These are phyloP conservation scores for Tolypocladium tundrense DNA, from an alignment of 2,329 filamentous ascomycete species.

Conservation along the genomic window DNA sequence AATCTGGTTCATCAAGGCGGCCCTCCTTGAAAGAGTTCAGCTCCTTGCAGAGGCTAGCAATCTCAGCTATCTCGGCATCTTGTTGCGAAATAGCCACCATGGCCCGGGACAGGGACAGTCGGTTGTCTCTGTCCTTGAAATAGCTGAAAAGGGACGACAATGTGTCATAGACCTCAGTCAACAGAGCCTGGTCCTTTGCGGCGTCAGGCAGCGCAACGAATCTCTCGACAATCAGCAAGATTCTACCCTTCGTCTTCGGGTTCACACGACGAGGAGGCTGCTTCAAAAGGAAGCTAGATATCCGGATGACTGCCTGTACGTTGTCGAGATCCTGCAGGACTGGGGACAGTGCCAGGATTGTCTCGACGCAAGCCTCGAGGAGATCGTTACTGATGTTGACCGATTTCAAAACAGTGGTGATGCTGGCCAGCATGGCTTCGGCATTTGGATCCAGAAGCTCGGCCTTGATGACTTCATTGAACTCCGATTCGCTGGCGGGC, in stretches of 20 bases:
- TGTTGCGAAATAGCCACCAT: slow-evolving; percentile 59
- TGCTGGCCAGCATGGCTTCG: slow-evolving; percentile 53
- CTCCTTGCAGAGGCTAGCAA: slow-evolving; percentile 62
- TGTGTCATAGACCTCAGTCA: slow-evolving; percentile 59
- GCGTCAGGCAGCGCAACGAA: slow-evolving; percentile 58
- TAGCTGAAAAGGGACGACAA: slow-evolving; percentile 79
- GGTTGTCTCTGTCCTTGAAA: slow-evolving; percentile 72
- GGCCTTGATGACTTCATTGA: slow-evolving; percentile 43
- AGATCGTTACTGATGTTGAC: slow-evolving; percentile 58
- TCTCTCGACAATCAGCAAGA: slow-evolving; percentile 70
- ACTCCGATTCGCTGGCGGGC: slow-evolving; percentile 43
- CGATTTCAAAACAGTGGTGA: slow-evolving; percentile 56
- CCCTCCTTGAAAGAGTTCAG: slow-evolving; percentile 69
- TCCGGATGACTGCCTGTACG: slow-evolving; percentile 66
- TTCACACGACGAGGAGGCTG: slow-evolving; percentile 78
- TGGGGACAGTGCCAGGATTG: slow-evolving; percentile 65
- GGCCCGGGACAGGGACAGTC: slow-evolving; percentile 63
- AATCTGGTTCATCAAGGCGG: slow-evolving; percentile 78
- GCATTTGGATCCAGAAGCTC: slow-evolving; percentile 48
- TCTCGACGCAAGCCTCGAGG: slow-evolving; percentile 67
- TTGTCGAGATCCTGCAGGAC: slow-evolving; percentile 59
- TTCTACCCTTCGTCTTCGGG: slow-evolving; percentile 69
- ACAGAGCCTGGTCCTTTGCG: slow-evolving; percentile 33
- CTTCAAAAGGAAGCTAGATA: slow-evolving; percentile 69
- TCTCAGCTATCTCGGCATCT: slow-evolving; percentile 47